Base-by-base conservation (phyloP, 2,329 filamentous ascomycete species). In the Diaporthe sp. region DNA sequence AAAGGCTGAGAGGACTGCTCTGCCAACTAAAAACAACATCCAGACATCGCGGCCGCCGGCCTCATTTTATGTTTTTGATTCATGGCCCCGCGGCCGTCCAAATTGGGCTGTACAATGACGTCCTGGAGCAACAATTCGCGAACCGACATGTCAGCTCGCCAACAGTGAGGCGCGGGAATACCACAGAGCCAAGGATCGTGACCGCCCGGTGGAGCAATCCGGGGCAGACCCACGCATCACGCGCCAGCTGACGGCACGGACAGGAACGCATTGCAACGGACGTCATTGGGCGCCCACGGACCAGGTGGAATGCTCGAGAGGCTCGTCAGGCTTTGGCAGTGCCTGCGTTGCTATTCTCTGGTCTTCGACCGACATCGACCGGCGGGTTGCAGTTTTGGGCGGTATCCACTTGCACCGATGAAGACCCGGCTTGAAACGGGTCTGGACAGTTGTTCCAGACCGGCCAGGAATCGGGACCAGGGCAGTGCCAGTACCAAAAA, bases 61-160 rank as follows among this genome's bases (percentile, higher is more conserved):
- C 61, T 50, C 55, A 71, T 71, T 61, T 60, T 71, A 61, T 71
- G 55, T 71, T 58, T 50, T 13, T 61, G 68, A 52, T 71, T 71
- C 54, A 30, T 28, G 68, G 15, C 40, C 68, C 10, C 0, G 19
- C 42, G n/a, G n/a, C 15, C 50, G n/a, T 13, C 33, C n/a, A 9
- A 60, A 13, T n/a, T 9, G n/a, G 40, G 33, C n/a, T 25, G 40
- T 7, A 2, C 8, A 10, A 61, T 60, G 68, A 60, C 30, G 33
- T 60, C 40, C 55, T 60, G 55, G 10, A 40, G 6, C 22, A 17
- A 40, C 15, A 33, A 50, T 71, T 40, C 42, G 28, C 13, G 30
- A 15, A 15, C 55, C 30, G 33, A 28, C 40, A 38, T 60, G 30
- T 52, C 45, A 67, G 30, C 61, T 52, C 54, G 45, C 54, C 54